phyloP scores from a whole-genome alignment of 2,329 filamentous ascomycete species.

The Pyrenochaeta sp. region DNA sequence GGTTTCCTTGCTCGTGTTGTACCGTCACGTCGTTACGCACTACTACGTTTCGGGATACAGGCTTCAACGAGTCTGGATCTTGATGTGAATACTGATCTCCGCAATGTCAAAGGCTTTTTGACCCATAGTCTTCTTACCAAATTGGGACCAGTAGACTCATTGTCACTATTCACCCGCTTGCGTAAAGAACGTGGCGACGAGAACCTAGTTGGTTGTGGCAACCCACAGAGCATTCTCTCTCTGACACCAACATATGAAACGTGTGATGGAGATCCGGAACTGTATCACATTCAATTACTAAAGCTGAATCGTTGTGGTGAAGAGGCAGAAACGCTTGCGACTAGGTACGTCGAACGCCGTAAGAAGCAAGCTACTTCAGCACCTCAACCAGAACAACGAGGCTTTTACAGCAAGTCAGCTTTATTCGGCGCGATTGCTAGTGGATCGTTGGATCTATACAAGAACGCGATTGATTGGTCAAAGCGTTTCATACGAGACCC shows the following conservation, averaged over 20 bases:
- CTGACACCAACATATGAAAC: not conserved
- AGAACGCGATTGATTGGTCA: constrained; percentile 45
- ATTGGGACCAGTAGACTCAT: constrained; percentile 20
- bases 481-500: constrained; percentile 50
- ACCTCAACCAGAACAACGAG: constrained; percentile 39
- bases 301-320: constrained; percentile 9
- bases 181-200: constrained; percentile 26
- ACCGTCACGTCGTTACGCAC: constrained; percentile 20
- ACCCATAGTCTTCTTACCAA: constrained; percentile 10
- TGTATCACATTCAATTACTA: constrained; percentile 24
- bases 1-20: constrained; percentile 14
- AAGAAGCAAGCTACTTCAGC: constrained; percentile 30
- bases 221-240: constrained; percentile 9
- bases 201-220: constrained; percentile 12
- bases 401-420: constrained; percentile 36
- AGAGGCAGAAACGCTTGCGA: constrained; percentile 20
- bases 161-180: constrained; percentile 30
- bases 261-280: constrained; percentile 19
- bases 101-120: constrained; percentile 8
- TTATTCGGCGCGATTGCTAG: constrained; percentile 43
- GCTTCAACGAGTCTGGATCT: constrained; percentile 21
- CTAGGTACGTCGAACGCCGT: constrained; percentile 17
- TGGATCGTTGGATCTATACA: constrained; percentile 40
- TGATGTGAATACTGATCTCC: constrained; percentile 24
- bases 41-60: constrained; percentile 28